Evolutionary conservation across 345 rosid genomes (phyloP).

Genomic region (Populus pruinosa): DNA sequence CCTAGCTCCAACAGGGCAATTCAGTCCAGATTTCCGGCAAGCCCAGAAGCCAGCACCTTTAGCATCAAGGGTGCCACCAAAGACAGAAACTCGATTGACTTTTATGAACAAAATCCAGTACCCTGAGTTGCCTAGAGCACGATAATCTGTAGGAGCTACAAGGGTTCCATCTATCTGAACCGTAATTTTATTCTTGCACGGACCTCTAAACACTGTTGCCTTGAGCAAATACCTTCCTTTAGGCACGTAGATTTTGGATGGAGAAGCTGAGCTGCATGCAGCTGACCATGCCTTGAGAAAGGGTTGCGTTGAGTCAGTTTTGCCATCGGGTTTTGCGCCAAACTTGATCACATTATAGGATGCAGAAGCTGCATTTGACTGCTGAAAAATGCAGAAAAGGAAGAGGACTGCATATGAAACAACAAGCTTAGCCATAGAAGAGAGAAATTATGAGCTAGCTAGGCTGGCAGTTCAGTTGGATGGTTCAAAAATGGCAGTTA

Average conservation of each 20-base stretch:
- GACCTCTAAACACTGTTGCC: conserved; percentile 19
- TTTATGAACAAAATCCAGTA: conserved; percentile 37
- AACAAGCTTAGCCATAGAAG: background rate
- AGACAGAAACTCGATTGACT: conserved; percentile 11
- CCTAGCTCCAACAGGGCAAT: conserved; percentile 31
- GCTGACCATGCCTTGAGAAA: conserved; percentile 52
- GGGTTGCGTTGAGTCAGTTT: conserved; percentile 45
- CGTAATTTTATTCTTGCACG: conserved; percentile 21
- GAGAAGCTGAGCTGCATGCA: conserved; percentile 41
- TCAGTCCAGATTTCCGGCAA: conserved; percentile 22
- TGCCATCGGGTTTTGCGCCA: conserved; percentile 61
- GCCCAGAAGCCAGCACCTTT: conserved; percentile 31
- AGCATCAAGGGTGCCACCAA: conserved; percentile 37
- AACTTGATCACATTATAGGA: conserved; percentile 45
- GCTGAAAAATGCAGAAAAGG: background rate
- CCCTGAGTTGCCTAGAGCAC: conserved; percentile 24
- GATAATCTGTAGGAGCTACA: conserved; percentile 28
- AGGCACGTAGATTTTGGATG: conserved; percentile 41
- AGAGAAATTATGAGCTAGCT: background rate
- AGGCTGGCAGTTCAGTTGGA: background rate
- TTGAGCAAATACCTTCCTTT: conserved; percentile 31
- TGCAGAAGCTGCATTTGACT: conserved; percentile 11
- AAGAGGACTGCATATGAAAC: background rate
- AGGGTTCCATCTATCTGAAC: conserved; percentile 26
- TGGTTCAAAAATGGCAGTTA: background rate